phyloP scores from a whole-genome alignment of 129 eudicot species.

The Saussurea involucrata region DNA sequence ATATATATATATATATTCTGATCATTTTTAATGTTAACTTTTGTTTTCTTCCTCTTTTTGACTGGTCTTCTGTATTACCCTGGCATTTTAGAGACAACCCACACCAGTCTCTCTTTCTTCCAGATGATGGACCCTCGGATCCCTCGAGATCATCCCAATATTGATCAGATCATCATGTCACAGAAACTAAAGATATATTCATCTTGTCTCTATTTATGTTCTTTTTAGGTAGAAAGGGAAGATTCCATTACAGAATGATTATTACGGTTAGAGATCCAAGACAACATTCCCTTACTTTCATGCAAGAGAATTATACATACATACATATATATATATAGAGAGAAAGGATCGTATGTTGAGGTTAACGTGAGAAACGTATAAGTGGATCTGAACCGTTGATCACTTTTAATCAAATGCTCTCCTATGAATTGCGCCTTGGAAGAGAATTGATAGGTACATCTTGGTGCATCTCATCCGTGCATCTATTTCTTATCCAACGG shows the following conservation, averaged over 20 bases:
- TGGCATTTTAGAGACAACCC: conserved; percentile 17
- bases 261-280: conserved; percentile 28
- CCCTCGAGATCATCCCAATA: conserved; percentile 16
- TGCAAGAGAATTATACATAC: background rate
- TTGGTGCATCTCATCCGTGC: no score
- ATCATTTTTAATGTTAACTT: conserved; percentile 14
- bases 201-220: conserved; percentile 19
- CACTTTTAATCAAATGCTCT: no score
- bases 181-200: conserved; percentile 17
- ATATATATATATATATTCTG: background rate
- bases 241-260: conserved; percentile 15
- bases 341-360: no score
- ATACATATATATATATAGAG: background rate
- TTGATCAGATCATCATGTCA: conserved; percentile 3
- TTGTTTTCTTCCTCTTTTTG: conserved; percentile 26
- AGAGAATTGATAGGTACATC: no score
- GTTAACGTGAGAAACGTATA: no score
- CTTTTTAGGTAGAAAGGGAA: conserved; percentile 20
- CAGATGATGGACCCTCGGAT: conserved; percentile 19
- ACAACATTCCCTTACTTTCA: conserved; percentile 21
- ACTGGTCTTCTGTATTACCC: conserved; percentile 4
- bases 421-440: no score
- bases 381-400: no score
- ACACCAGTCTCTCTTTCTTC: conserved; percentile 21
- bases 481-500: no score